Conservation (phyloP, 2,329 filamentous ascomycete species). For the Beauveria asiatica region DNA sequence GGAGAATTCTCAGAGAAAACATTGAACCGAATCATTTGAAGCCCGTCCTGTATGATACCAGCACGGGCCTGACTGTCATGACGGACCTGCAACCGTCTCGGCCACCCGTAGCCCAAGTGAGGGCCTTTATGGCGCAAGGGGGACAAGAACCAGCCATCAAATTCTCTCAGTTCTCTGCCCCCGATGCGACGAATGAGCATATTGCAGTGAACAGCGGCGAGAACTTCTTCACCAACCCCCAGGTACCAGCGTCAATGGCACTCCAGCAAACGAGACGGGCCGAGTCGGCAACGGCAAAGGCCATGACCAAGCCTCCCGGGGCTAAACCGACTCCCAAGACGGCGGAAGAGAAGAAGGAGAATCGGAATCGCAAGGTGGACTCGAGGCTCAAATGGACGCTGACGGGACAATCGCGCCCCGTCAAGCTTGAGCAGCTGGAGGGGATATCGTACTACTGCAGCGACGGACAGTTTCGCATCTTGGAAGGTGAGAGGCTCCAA, state of each 20-base stretch:
- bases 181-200: background rate
- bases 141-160: background rate
- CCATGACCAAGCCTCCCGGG: background rate
- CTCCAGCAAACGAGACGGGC: background rate
- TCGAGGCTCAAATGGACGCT: slow-evolving; percentile 2
- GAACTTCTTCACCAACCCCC: background rate
- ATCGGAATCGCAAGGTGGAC: background rate
- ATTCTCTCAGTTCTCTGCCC: background rate
- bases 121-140: background rate
- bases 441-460: slow-evolving; percentile 1
- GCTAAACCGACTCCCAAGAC: background rate
- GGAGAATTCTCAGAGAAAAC: background rate
- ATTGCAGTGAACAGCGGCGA: background rate
- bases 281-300: background rate
- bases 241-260: background rate
- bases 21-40: background rate
- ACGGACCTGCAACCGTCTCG: background rate
- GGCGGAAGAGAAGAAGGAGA: slow-evolving; percentile 4
- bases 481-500: slow-evolving; percentile 1
- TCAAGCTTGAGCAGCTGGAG: background rate
- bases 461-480: slow-evolving; percentile 2
- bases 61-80: slow-evolving; percentile 1
- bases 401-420: background rate
- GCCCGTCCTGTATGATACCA: background rate
- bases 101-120: slow-evolving; percentile 1